These are phyloP conservation scores for Aspergillus bombycis DNA, from an alignment of 2,329 filamentous ascomycete genomes.

Conservation along the genomic window DNA sequence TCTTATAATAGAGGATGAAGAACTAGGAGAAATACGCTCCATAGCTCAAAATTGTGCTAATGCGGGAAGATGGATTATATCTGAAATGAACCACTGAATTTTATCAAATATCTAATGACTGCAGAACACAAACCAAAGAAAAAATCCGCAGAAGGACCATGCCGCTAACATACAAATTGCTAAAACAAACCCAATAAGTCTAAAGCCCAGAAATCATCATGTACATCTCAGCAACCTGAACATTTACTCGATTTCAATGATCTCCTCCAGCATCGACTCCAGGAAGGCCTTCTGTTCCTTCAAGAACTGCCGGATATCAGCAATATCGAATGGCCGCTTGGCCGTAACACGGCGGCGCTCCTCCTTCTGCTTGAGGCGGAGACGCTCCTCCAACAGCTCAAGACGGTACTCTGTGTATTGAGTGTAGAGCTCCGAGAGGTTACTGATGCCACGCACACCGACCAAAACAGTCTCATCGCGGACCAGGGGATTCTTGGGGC, in stretches of 20 bases:
- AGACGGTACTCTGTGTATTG: not conserved
- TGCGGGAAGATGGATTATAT: too few species aligned
- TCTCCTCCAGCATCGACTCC: not conserved
- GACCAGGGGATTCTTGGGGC: not conserved
- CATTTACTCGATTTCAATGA: not conserved
- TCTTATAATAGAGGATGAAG: not conserved
- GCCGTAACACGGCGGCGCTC: conserved; percentile 10
- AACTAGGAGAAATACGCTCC: not conserved
- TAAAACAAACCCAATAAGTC: not conserved
- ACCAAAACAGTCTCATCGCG: not conserved
- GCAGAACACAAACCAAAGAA: not conserved
- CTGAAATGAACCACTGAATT: too few species aligned
- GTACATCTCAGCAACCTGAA: not conserved
- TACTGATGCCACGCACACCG: not conserved
- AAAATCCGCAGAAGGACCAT: not conserved
- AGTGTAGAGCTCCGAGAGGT: not conserved
- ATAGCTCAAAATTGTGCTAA: too few species aligned
- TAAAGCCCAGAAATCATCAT: not conserved
- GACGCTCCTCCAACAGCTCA: not conserved
- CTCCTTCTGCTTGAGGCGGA: not conserved
- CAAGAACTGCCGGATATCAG: not conserved
- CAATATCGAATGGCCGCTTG: not conserved
- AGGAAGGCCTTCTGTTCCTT: not conserved
- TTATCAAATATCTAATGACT: too few species aligned
- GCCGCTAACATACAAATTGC: not conserved